These are phyloP conservation scores for Podospora didyma DNA, from an alignment of 495 filamentous ascomycete species.

Conservation along the genomic window DNA sequence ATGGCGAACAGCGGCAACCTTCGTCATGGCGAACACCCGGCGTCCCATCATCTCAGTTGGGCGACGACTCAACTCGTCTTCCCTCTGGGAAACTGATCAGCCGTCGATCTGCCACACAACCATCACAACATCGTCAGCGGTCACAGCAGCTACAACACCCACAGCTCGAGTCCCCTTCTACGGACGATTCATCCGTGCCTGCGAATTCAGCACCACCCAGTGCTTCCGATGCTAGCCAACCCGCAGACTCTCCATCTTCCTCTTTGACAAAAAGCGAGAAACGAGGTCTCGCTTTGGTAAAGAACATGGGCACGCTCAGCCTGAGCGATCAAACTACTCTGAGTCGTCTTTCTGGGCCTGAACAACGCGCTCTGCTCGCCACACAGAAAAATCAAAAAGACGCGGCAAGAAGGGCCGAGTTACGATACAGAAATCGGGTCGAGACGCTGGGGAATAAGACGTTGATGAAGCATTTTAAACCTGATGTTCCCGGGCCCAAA, in stretches of 20 bases:
- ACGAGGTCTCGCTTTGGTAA: neutral
- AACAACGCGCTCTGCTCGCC: conserved; percentile 22
- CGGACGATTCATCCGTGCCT: neutral
- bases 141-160: conserved; percentile 6
- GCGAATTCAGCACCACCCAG: neutral
- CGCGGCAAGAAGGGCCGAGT: conserved; percentile 5
- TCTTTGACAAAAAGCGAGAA: neutral
- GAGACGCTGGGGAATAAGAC: conserved; percentile 13
- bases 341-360: conserved; percentile 19
- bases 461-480: conserved; percentile 10
- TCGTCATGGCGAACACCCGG: neutral
- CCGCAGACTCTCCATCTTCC: neutral
- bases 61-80: conserved; percentile 18
- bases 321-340: conserved; percentile 20
- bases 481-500: conserved; percentile 2
- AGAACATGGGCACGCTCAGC: neutral
- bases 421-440: conserved; percentile 3
- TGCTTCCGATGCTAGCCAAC: neutral
- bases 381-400: conserved; percentile 17
- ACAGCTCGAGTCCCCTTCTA: neutral
- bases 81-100: conserved; percentile 30
- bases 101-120: conserved; percentile 9
- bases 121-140: neutral
- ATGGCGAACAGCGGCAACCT: neutral
- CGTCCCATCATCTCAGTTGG: neutral